phyloP scores from a whole-genome alignment of 2,329 filamentous ascomycete species.

The Anthostomella pinea region DNA sequence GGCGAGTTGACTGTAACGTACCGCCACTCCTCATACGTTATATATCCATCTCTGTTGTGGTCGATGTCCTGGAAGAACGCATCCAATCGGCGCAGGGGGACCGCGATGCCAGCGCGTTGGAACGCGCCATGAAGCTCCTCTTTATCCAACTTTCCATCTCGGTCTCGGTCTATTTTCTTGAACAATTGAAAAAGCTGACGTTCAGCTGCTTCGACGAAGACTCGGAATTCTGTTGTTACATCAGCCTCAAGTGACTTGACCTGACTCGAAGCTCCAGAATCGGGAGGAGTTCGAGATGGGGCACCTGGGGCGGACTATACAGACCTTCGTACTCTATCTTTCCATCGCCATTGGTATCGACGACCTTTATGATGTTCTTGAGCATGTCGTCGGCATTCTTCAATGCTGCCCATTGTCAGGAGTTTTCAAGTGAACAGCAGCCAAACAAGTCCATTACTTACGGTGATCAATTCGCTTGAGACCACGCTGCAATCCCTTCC shows the following conservation, averaged over 20 bases:
- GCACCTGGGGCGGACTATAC: constrained; percentile 25
- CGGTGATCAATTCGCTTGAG: constrained; percentile 89
- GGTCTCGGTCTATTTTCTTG: constrained; percentile 78
- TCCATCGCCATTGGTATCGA: constrained; percentile 85
- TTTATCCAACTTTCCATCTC: constrained; percentile 83
- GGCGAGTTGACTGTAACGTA: constrained; percentile 49
- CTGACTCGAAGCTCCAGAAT: too few species aligned
- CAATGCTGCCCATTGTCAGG: too few species aligned
- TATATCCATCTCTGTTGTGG: constrained; percentile 79
- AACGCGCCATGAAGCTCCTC: constrained; percentile 80
- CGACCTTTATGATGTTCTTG: constrained; percentile 72
- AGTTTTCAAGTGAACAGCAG: too few species aligned
- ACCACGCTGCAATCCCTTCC: constrained; percentile 80
- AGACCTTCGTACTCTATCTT: constrained; percentile 87
- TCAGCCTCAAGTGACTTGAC: constrained; percentile 10
- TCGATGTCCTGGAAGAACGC: constrained; percentile 91
- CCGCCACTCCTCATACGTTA: constrained; percentile 96
- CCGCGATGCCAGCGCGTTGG: constrained; percentile 70
- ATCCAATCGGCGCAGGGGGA: constrained; percentile 73
- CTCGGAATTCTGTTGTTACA: constrained; percentile 69
- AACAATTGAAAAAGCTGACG: constrained; percentile 80
- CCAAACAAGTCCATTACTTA: too few species aligned
- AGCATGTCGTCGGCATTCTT: constrained; percentile 91
- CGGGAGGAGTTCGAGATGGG: constrained; percentile 4
- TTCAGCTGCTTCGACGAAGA: constrained; percentile 85